phyloP scores from a whole-genome alignment of 768 basidiomycete species.

The Rhizopogon vinicolor region DNA sequence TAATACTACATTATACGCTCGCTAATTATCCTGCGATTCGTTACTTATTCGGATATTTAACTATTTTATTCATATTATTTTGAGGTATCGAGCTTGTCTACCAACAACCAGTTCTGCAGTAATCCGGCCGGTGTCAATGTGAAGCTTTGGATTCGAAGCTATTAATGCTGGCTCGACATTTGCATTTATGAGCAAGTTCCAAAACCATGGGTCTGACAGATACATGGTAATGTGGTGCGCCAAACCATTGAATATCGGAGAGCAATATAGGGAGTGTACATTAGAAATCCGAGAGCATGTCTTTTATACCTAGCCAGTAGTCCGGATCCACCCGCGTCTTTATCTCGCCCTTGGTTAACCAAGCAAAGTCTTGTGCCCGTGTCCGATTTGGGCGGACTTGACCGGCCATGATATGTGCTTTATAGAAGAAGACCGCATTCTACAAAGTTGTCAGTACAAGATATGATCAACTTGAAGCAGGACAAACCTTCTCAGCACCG shows the following conservation, averaged over 20 bases:
- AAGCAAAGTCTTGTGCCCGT: conserved; percentile 73
- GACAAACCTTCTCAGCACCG: conserved; percentile 33
- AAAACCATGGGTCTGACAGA: too few species aligned
- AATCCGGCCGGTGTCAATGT: too few species aligned
- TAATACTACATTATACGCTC: background rate
- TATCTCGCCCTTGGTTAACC: conserved; percentile 93
- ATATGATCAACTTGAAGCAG: background rate
- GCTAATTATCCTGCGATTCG: background rate
- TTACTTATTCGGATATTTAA: background rate
- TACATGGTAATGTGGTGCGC: too few species aligned
- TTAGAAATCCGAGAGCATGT: conserved; percentile 69
- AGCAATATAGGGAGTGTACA: conserved; percentile 6
- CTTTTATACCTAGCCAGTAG: conserved; percentile 77
- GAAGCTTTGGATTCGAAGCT: too few species aligned
- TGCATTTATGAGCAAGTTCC: too few species aligned
- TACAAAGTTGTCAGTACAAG: conserved; percentile 24
- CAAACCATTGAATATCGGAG: background rate
- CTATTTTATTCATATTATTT: background rate
- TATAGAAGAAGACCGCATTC: conserved; percentile 86
- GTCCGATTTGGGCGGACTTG: conserved; percentile 61
- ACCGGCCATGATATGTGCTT: conserved; percentile 89
- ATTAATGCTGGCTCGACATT: too few species aligned
- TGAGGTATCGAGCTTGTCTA: background rate
- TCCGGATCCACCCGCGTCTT: conserved; percentile 55
- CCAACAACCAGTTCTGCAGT: background rate